Conservation (phyloP, 495 filamentous ascomycete genomes). For the Friedmanniomyces simplex region DNA sequence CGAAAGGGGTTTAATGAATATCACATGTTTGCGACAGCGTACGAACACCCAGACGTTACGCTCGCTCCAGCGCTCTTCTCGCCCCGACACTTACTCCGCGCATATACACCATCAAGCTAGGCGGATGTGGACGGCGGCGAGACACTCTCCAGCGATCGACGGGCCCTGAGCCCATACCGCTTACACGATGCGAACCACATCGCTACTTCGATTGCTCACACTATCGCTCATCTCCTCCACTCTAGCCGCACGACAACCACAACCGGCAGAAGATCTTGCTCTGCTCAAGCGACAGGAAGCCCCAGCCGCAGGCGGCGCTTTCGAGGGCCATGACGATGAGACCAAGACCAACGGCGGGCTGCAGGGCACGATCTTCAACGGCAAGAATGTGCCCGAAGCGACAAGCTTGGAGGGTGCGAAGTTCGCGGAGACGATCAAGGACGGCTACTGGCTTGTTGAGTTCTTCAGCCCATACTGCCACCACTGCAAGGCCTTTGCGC, state of each 20-base stretch:
- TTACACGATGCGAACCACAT: conserved; percentile 4
- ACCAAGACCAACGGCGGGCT: conserved; percentile 6
- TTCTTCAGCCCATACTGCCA: conserved; percentile 66
- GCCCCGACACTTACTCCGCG: no score
- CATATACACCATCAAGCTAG: no score
- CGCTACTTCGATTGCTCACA: conserved; percentile 1
- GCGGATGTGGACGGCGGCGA: no score
- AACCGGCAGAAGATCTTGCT: neutral
- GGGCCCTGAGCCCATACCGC: conserved; percentile 7
- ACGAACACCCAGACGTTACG: no score
- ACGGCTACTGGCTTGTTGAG: conserved; percentile 67
- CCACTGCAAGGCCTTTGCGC: conserved; percentile 73
- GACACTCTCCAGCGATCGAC: neutral
- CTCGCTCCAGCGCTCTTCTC: no score
- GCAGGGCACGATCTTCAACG: conserved; percentile 62
- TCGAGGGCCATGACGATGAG: conserved; percentile 4
- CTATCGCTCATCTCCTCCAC: conserved; percentile 3
- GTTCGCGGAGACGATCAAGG: conserved; percentile 47
- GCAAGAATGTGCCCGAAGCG: conserved; percentile 63
- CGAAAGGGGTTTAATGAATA: no score
- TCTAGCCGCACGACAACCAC: neutral
- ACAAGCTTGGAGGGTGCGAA: conserved; percentile 48
- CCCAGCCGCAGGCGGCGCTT: neutral
- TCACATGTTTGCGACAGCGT: no score
- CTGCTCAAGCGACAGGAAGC: conserved; percentile 1